Percentiles rank a stretch among this genome's conserved stretches.
These are phyloP conservation scores for Bolboschoenus planiculmis DNA, from an alignment of 176 grass and related monocot genomes.

Conservation along the genomic window DNA sequence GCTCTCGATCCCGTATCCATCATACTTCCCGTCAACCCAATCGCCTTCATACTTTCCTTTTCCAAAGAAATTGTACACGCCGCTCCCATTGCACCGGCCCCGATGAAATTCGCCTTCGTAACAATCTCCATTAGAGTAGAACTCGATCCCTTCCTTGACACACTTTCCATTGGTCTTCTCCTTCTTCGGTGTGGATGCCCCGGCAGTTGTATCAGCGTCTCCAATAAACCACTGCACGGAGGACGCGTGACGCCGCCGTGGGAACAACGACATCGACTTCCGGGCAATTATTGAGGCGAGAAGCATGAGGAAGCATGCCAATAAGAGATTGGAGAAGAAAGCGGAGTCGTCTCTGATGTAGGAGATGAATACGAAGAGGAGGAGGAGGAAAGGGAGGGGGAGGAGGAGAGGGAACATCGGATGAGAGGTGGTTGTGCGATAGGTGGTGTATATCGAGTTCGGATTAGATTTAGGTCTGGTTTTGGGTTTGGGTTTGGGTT, in stretches of 20 bases:
- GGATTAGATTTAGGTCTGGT: conserved; percentile 23
- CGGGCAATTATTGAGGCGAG: conserved; percentile 6
- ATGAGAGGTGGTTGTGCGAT: conserved; percentile 27
- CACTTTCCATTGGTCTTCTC: not conserved
- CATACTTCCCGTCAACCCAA: conserved; percentile 66
- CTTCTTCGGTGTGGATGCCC: not conserved
- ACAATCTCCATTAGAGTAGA: conserved; percentile 65
- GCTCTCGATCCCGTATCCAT: conserved; percentile 72
- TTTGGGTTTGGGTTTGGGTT: conserved; percentile 9
- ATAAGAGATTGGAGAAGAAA: conserved; percentile 28
- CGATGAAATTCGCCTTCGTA: conserved; percentile 76
- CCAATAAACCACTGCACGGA: conserved; percentile 80
- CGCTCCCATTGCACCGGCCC: conserved; percentile 49
- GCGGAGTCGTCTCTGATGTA: conserved; percentile 36
- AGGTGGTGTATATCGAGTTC: conserved; percentile 19
- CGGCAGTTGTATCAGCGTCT: not conserved
- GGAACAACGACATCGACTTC: conserved; percentile 23
- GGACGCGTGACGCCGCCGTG: not conserved
- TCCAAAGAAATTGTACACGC: conserved; percentile 62
- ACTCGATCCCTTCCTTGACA: conserved; percentile 51
- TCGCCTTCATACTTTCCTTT: conserved; percentile 79
- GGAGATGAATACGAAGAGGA: conserved; percentile 38
- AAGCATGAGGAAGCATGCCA: conserved; percentile 36
- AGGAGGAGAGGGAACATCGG: conserved; percentile 34
- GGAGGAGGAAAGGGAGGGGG: conserved; percentile 31